These are phyloP conservation scores for Tulasnella sp. DNA, from an alignment of 768 basidiomycete species.

Conservation along the genomic window DNA sequence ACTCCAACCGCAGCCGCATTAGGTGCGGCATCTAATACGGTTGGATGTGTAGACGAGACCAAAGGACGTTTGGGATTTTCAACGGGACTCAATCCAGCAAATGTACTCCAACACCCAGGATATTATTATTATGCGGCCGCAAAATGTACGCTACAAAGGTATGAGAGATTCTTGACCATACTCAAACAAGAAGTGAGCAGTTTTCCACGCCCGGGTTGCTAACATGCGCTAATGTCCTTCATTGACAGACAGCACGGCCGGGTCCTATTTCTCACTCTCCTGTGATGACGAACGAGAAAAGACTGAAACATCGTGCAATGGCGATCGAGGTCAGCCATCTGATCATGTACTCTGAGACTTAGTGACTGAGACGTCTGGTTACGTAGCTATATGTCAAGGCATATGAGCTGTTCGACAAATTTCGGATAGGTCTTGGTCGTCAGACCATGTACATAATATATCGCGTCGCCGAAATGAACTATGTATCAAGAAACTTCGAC, in stretches of 20 bases:
- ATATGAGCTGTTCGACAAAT: conserved; percentile 84
- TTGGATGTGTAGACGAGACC: too few relatives aligned
- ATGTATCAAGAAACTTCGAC: conserved; percentile 65
- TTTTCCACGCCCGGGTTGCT: conserved; percentile 1
- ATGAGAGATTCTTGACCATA: conserved; percentile 49
- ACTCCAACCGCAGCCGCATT: conserved; percentile 17
- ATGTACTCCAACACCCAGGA: conserved; percentile 78
- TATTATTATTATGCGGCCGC: conserved; percentile 89
- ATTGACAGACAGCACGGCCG: not conserved
- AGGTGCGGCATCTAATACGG: conserved; percentile 18
- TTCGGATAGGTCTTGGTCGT: conserved; percentile 48
- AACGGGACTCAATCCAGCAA: conserved; percentile 68
- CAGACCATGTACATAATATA: conserved; percentile 79
- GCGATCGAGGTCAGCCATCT: conserved; percentile 54
- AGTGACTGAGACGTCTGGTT: not conserved
- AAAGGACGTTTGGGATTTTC: too few relatives aligned
- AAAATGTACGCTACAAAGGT: conserved; percentile 63
- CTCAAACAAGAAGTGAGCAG: conserved; percentile 42
- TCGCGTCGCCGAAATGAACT: conserved; percentile 78
- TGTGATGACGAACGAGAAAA: conserved; percentile 81
- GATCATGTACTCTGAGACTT: not conserved
- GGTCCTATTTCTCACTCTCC: conserved; percentile 32
- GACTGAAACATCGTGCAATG: conserved; percentile 76
- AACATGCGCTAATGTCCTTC: too few relatives aligned
- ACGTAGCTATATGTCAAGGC: conserved; percentile 81